Evolutionary conservation across 176 grass and related monocot genomes (phyloP).

Genomic region (Coix lacrymajobi): DNA sequence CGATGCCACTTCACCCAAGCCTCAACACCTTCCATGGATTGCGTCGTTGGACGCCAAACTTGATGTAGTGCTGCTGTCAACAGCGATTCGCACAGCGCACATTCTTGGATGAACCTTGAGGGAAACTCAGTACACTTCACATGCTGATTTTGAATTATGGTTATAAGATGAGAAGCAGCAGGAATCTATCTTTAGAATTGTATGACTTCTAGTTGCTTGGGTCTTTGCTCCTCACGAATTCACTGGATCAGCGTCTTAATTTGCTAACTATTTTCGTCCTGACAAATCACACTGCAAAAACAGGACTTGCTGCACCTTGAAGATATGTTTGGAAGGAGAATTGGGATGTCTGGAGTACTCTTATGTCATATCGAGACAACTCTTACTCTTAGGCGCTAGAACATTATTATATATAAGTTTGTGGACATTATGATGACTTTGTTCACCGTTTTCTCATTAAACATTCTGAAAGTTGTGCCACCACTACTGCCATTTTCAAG

Average conservation of each 20-base stretch:
- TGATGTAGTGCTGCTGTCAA: background rate
- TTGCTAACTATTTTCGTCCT: background rate
- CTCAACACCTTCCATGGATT: background rate
- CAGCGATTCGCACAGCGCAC: background rate
- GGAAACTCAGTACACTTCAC: background rate
- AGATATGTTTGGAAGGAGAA: background rate
- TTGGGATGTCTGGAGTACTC: background rate
- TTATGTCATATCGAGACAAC: background rate
- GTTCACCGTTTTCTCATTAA: background rate
- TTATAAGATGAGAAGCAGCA: background rate
- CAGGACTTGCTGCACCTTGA: background rate
- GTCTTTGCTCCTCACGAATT: background rate
- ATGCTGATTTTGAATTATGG: background rate
- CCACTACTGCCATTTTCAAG: background rate
- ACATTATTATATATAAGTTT: background rate
- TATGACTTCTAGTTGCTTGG: background rate
- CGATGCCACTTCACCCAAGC: background rate
- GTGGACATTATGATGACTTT: background rate
- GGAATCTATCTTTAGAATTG: background rate
- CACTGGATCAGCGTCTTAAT: background rate
- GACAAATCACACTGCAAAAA: background rate
- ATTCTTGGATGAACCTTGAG: background rate
- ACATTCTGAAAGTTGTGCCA: background rate
- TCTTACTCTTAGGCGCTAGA: background rate
- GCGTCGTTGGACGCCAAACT: background rate